A percentile compares a stretch with the other conserved stretches of the same genome.
Conservation (phyloP, 73 alveolate species). For the Paramecium caudatum region DNA sequence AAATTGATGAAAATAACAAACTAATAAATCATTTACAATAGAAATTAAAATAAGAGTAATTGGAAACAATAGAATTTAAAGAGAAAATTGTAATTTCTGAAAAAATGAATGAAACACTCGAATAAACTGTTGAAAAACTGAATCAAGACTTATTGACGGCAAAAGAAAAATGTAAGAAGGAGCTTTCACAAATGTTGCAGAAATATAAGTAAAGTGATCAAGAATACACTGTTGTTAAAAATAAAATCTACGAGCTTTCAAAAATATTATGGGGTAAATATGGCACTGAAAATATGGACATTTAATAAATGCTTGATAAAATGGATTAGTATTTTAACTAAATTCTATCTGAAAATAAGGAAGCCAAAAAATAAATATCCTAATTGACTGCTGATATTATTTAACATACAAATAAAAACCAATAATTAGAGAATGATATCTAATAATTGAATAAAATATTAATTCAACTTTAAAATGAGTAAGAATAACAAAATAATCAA, state of each 20-base stretch:
- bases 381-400: neutral
- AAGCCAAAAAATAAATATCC: neutral
- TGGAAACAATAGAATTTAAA: neutral
- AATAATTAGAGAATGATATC: neutral
- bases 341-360: neutral
- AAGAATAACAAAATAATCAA: neutral
- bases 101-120: constrained; percentile 18
- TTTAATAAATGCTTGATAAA: neutral
- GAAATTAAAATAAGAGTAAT: neutral
- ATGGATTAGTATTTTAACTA: neutral
- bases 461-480: neutral
- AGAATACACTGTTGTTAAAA: neutral
- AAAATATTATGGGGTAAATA: neutral
- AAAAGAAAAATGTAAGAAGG: neutral
- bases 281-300: neutral
- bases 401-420: neutral
- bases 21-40: constrained; percentile 1
- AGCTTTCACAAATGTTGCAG: neutral
- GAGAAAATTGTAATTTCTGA: neutral
- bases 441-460: no score
- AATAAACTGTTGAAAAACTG: neutral
- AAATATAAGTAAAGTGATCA: neutral
- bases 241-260: neutral
- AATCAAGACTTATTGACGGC: neutral
- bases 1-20: neutral